Percentiles rank a stretch among this genome's conserved stretches.
Evolutionary conservation across 2,329 filamentous ascomycete species (phyloP).

Genomic region (Tolypocladium pustulatum): DNA sequence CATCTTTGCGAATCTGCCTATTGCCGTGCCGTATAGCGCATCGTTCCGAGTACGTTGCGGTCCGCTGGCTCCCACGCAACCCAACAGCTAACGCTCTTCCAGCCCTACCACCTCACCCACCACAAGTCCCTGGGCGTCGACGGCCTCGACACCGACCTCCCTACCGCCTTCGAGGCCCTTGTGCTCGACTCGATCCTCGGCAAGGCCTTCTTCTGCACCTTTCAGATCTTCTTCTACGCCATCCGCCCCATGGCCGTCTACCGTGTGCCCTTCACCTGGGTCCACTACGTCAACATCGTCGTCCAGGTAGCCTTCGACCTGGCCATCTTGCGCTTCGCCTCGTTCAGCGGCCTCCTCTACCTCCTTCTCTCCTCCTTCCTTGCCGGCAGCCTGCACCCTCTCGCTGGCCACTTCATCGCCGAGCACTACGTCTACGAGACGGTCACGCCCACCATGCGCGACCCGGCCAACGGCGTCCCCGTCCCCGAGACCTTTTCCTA

Average conservation of each 20-base stretch:
- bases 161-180: constrained; percentile 80
- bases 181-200: constrained; percentile 91
- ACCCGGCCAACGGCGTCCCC: constrained; percentile 50
- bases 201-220: constrained; percentile 98
- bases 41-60: constrained; percentile 64
- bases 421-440: constrained; percentile 84
- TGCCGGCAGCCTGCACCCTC: constrained; percentile 85
- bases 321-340: constrained; percentile 49
- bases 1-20: constrained; percentile 90
- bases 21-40: constrained; percentile 90
- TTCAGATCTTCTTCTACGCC: constrained; percentile 98
- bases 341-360: constrained; percentile 63
- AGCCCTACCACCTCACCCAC: constrained; percentile 96
- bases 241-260: constrained; percentile 92
- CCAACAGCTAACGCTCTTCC: not conserved
- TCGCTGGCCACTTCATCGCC: constrained; percentile 95
- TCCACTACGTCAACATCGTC: constrained; percentile 74
- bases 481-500: constrained; percentile 95
- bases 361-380: constrained; percentile 85
- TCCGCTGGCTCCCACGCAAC: not conserved
- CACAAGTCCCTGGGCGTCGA: constrained; percentile 98
- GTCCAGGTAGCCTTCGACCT: constrained; percentile 73
- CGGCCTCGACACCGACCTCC: constrained; percentile 90
- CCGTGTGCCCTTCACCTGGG: constrained; percentile 72
- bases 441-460: constrained; percentile 39